Evolutionary conservation across 768 basidiomycete genomes (phyloP), one percentile per base, ranked within the genome.

Genomic region (Kockovaella imperatae): DNA sequence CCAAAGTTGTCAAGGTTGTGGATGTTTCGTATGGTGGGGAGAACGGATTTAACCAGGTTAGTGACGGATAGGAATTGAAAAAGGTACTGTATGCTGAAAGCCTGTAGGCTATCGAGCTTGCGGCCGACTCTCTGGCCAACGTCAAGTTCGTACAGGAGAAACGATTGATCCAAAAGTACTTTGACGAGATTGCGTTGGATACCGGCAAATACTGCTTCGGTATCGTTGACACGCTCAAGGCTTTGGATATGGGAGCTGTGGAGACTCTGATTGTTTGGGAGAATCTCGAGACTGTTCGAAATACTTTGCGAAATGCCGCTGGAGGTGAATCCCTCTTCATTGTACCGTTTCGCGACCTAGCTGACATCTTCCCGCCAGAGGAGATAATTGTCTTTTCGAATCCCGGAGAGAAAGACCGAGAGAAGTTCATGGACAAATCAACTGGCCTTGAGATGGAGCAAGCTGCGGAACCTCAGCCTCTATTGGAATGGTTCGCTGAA

Each of bases 121-220:
- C 95, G 0, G 85, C 88, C 1, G 95, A 99, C 72, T 86, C 88
- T 2, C 81, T 99, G 24, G 83, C 87, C 30, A 97, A 97, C 71
- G 95, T 99, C 77, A 99, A 99, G 71, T 97, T 99, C 62, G 93
- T 99, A 28, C 93, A 97, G 73, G 95, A 99, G 77, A 97, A 97
- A 78, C 84, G 77, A 71, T 81, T 99, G 41, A 97, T 99, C 60
- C 91, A 97, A 71, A 85, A 80, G 70, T 97, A 96, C 77, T 99
- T 99, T 69, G 93, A 97, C 65, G 95, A 99, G 74, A 99, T 99
- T 74, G 93, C 90, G 60, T 86, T 87, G 69, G 95, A 99, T 65
- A 89, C 87, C 29, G 87, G 82, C 62, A 87, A 83, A 72, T 96
- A 93, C 75, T 95, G 91, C 75, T 97, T 93, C 70, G 95, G 95